phyloP scores from a whole-genome alignment of 352 stramenopile genomes.

The Globisporangium splendens region DNA sequence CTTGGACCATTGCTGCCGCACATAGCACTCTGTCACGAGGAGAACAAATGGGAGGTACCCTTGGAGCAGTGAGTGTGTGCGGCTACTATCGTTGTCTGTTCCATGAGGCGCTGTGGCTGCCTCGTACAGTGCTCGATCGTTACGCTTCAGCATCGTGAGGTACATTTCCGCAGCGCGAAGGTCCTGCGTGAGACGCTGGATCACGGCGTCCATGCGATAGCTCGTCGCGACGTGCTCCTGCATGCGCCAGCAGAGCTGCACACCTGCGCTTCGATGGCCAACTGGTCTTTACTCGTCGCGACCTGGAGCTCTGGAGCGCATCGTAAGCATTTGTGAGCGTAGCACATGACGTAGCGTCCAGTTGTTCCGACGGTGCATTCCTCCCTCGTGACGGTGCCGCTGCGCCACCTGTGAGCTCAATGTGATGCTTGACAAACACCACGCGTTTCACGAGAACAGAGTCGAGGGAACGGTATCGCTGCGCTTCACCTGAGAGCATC shows the following conservation, averaged over 20 bases:
- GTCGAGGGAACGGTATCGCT: neutral
- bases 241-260: constrained; percentile 33
- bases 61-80: neutral
- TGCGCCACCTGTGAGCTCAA: neutral
- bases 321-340: neutral
- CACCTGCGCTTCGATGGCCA: constrained; percentile 19
- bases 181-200: constrained; percentile 10
- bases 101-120: constrained; percentile 1
- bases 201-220: constrained; percentile 17
- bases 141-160: constrained; percentile 16
- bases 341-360: neutral
- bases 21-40: constrained; percentile 27
- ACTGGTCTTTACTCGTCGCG: constrained; percentile 16
- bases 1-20: constrained; percentile 24
- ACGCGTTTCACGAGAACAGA: constrained; percentile 5
- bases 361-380: no score
- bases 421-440: neutral
- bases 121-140: constrained; percentile 20
- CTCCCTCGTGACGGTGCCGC: neutral
- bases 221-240: constrained; percentile 25
- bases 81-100: no score
- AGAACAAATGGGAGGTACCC: constrained; percentile 11
- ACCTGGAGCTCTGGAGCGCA: constrained; percentile 9
- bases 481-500: constrained; percentile 5
- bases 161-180: constrained; percentile 19